Base-by-base conservation (phyloP, 1,284 basidiomycete genomes). In the Cryptococcus amylolentus region DNA sequence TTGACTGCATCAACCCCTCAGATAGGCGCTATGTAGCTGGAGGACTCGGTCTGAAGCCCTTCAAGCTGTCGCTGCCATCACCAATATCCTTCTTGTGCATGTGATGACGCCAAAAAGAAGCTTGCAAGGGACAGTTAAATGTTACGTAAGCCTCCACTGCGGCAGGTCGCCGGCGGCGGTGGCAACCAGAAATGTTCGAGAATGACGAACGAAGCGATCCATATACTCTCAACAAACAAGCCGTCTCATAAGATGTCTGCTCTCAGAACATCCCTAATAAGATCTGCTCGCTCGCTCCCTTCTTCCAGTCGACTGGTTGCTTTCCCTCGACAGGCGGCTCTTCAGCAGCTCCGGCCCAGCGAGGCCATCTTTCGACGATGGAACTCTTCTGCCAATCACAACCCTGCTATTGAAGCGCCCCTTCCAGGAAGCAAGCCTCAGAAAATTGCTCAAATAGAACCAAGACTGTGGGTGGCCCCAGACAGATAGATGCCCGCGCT, bases 391-490 rank as follows among this genome's bases (percentile, higher is more conserved):
- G 35, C 45, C 4, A 28, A 49, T 14, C 46, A 55, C 20, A 51
- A 44, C 28, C 56, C 54, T 16, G 38, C 51, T 18, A 56, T 70
- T 10, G 67, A 62, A 56, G 66, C 68, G n/a, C 66, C 65, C 20
- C 23, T 42, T 9, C 47, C 50, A 10, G 58, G 57, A 7, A 41
- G 50, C 12, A 60, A 57, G n/a, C 46, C 57, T 23, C 64, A 67
- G 56, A 62, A 58, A 20, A 55, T 74, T n/a, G 70, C 55, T 26
- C 57, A 73, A 60, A 60, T 76, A 20, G 69, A 74, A 57, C 71
- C 72, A 5, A 65, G 71, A 57, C 58, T 76, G 65, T 69, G 51
- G 61, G 67, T 63, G 13, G 13, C 39, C 10, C 16, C 8, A 3
- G 40, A n/a, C 1, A 18, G 10, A 40, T 28, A n/a, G 39, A 40